Evolutionary conservation across 2,329 filamentous ascomycete species (phyloP).

Genomic region (Apiospora aurea): DNA sequence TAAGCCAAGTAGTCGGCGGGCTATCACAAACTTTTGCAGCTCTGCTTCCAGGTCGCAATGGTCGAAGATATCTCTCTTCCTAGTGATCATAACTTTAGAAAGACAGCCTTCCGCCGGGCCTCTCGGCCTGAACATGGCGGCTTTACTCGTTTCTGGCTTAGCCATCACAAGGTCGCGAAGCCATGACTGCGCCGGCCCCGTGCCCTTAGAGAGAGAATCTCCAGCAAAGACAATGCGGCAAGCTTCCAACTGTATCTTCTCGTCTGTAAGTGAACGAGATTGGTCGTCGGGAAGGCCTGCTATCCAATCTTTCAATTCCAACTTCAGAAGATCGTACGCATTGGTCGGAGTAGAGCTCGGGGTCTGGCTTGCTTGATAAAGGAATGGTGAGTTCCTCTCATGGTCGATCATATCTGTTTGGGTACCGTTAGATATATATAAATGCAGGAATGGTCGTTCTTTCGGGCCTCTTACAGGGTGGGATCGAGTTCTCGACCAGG

Average conservation of each 20-base stretch:
- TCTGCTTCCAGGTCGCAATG: constrained; percentile 62
- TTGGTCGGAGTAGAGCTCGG: constrained; percentile 57
- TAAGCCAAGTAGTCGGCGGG: constrained; percentile 60
- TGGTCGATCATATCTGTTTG: constrained; percentile 67
- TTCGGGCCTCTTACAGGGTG: constrained; percentile 63
- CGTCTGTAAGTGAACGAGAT: constrained; percentile 53
- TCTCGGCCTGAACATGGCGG: constrained; percentile 57
- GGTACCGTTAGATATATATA: constrained; percentile 45
- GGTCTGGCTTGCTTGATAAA: constrained; percentile 56
- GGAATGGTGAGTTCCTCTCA: constrained; percentile 64
- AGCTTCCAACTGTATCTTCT: constrained; percentile 64
- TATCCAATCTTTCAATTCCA: constrained; percentile 62
- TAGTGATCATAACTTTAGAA: constrained; percentile 60
- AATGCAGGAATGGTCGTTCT: constrained; percentile 41
- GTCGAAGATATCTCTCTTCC: constrained; percentile 64
- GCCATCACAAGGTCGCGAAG: constrained; percentile 65
- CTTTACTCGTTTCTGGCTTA: constrained; percentile 49
- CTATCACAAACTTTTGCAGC: constrained; percentile 60
- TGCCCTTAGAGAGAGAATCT: constrained; percentile 51
- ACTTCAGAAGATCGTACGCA: constrained; percentile 68
- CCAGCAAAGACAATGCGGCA: constrained; percentile 64
- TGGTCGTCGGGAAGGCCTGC: constrained; percentile 52
- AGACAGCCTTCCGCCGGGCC: constrained; percentile 55
- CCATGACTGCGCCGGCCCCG: constrained; percentile 56
- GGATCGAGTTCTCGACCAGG: constrained; percentile 72